Evolutionary conservation across 2,329 filamentous ascomycete species (phyloP).

Genomic region (Alternaria conjuncta): DNA sequence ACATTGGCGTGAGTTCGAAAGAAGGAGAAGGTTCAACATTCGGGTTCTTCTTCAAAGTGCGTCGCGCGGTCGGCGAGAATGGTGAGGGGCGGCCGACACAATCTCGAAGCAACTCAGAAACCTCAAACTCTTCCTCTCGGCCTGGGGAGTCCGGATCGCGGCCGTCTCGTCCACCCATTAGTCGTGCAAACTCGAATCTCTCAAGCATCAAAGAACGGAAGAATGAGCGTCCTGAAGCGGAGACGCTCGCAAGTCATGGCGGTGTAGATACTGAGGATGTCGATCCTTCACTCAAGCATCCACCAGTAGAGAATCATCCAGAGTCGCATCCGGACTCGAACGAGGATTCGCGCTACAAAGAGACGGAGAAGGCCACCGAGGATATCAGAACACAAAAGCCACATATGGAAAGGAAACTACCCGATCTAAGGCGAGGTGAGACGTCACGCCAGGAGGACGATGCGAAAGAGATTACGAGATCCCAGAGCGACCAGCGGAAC

Average conservation of each 20-base stretch:
- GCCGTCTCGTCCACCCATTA: constrained; percentile 32
- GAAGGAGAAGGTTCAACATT: constrained; percentile 47
- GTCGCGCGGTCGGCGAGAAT: constrained; percentile 27
- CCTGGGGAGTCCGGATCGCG: constrained; percentile 16
- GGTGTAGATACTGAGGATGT: constrained; percentile 18
- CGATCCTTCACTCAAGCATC: constrained; percentile 38
- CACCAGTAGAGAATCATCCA: constrained; percentile 37
- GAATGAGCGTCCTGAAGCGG: constrained; percentile 19
- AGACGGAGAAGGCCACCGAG: constrained; percentile 28
- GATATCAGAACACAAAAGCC: constrained; percentile 13
- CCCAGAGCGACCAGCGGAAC: constrained; percentile 25
- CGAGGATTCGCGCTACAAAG: constrained; percentile 28
- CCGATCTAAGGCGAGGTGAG: constrained; percentile 30
- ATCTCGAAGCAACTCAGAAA: constrained; percentile 34
- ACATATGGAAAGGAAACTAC: constrained; percentile 15
- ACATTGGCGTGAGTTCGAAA: constrained; percentile 45
- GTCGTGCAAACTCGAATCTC: constrained; percentile 36
- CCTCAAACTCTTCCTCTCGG: constrained; percentile 8
- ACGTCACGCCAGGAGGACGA: constrained; percentile 29
- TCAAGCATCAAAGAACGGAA: constrained; percentile 31
- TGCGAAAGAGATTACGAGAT: constrained; percentile 24
- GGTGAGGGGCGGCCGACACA: constrained; percentile 36
- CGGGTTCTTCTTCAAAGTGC: constrained; percentile 48
- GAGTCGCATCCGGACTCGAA: constrained; percentile 35
- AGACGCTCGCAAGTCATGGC: constrained; percentile 11